These are phyloP conservation scores for Aureobasidium subglaciale DNA, from an alignment of 2,329 filamentous ascomycete species.

Conservation along the genomic window DNA sequence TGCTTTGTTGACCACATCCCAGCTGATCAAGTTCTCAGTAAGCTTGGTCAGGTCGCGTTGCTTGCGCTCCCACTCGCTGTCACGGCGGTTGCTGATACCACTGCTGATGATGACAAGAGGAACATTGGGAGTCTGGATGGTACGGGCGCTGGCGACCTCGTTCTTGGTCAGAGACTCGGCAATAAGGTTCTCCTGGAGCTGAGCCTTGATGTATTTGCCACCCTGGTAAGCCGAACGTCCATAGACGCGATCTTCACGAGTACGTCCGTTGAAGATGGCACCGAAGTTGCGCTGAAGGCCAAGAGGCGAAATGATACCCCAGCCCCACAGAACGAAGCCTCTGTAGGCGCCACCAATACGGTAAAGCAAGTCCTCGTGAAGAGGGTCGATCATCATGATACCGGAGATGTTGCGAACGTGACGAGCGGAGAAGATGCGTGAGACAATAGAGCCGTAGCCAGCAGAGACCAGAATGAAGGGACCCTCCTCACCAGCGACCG, in stretches of 20 bases:
- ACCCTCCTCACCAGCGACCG: constrained; percentile 69
- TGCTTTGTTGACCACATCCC: constrained; percentile 81
- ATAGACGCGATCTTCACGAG: constrained; percentile 75
- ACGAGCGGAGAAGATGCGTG: constrained; percentile 81
- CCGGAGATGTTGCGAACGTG: constrained; percentile 69
- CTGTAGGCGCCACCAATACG: constrained; percentile 58
- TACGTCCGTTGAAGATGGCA: constrained; percentile 74
- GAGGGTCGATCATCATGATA: constrained; percentile 75
- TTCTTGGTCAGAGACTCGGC: constrained; percentile 76
- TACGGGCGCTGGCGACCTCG: constrained; percentile 69
- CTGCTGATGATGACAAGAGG: constrained; percentile 78
- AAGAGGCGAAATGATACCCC: constrained; percentile 77
- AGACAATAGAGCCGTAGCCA: constrained; percentile 81
- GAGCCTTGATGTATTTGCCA: constrained; percentile 80
- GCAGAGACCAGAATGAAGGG: constrained; percentile 86
- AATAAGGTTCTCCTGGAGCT: constrained; percentile 87
- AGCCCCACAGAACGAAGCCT: constrained; percentile 81
- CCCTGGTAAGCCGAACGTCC: constrained; percentile 71
- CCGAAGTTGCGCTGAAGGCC: constrained; percentile 74
- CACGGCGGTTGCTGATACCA: constrained; percentile 59
- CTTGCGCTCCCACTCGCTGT: constrained; percentile 70
- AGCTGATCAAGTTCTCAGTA: constrained; percentile 69
- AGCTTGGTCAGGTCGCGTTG: constrained; percentile 78
- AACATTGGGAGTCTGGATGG: constrained; percentile 69
- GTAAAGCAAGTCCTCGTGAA: constrained; percentile 79